A percentile compares a stretch with the other conserved stretches of the same genome.
Conservation (phyloP, 2,329 filamentous ascomycete species). For the Pestalotiopsis sp. region DNA sequence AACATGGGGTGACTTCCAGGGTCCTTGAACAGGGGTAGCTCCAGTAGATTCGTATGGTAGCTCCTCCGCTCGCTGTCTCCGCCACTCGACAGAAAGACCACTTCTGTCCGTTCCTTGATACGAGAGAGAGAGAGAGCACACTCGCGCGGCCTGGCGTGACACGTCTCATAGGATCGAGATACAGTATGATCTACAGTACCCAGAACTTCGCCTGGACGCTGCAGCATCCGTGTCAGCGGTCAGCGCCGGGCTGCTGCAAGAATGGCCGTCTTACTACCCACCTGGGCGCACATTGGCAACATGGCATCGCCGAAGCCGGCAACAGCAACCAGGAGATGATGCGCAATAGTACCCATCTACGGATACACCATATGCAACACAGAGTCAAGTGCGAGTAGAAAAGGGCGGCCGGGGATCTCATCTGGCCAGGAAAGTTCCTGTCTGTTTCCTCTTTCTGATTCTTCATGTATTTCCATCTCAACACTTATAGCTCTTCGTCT, state of each 20-base stretch:
- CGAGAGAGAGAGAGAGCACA: neutral
- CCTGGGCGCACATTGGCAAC: too few relatives aligned
- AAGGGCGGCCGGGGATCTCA: neutral
- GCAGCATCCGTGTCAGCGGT: slow-evolving; percentile 3
- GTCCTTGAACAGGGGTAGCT: neutral
- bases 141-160: neutral
- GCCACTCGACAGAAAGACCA: slow-evolving; percentile 3
- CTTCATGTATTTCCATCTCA: neutral
- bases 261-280: neutral
- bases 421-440: neutral
- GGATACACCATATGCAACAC: neutral
- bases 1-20: neutral
- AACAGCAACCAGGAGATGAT: neutral
- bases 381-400: neutral
- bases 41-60: slow-evolving; percentile 10
- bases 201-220: neutral
- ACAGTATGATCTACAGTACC: neutral
- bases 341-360: neutral
- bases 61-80: slow-evolving; percentile 8
- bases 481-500: too few relatives aligned
- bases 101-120: neutral
- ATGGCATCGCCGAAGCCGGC: neutral
- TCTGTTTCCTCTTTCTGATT: neutral
- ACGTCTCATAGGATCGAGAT: neutral
- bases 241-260: neutral